Base-by-base conservation (phyloP, 2,329 filamentous ascomycete genomes). In the Onygenales sp. region DNA sequence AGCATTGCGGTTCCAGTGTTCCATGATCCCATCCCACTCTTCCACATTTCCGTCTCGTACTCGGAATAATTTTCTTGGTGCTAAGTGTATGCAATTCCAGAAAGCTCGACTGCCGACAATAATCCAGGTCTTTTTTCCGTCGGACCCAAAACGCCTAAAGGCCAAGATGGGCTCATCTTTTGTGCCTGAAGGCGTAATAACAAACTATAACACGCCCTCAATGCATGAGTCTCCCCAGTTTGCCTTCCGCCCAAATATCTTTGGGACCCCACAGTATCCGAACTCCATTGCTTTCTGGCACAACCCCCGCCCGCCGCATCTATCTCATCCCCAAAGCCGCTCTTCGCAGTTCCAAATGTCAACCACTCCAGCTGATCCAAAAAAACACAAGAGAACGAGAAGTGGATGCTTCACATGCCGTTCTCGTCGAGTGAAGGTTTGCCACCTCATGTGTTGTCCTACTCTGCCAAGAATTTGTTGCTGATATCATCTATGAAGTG, bases 381-480 rank as follows among this genome's bases (percentile, higher is more conserved):
- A 94, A 60, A 97, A 97, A 71, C 92, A 97, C 68, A 86, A 91
- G 57, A 83, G 93, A 61, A 97, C 93, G 43, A 81, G 93, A 62
- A 96, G 90, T 58, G 93, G 93, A 32, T 98, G 93, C 72, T 96
- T 82, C 66, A 97, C 91, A 46, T 98, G 93, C 70, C 82, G 93
- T 55, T 85, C 85, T 63, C 82, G 93, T 60, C 82, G 93, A 68
- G 91, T 97, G 50, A 97, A 85, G 76, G 79, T 81, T 65, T 57
- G 60, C 51, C 8, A 39, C 14, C 17, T 13, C 8, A 27, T 27
- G 21, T 27, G 21, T 27, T 45, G 45, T 14, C 10, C 48, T 13
- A 49, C 50, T 54, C 33, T 44, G 50, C 57, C 58, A 42, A 59
- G 38, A 52, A 14, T 50, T 14, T 35, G 14, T 49, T 48, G 42